Evolutionary conservation across 441 rosid genomes (phyloP), one percentile per base, ranked within the genome.

Genomic region (Populus hybrid): DNA sequence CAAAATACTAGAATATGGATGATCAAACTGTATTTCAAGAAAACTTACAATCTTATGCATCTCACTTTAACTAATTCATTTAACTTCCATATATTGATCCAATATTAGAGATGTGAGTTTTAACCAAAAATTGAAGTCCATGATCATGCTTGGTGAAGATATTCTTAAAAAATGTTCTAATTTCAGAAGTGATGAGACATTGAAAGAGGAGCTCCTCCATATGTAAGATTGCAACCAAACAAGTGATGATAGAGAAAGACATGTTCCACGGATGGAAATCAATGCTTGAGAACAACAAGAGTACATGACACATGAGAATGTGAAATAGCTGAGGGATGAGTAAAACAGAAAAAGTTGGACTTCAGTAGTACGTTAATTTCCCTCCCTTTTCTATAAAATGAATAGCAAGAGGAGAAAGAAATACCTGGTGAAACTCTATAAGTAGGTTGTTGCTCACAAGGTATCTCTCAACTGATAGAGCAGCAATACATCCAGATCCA

Each of bases 401-500:
- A 12, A 14, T 45, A 45, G 1, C 7, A 14, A 12, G 20, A 14
- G 20, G 18, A 45, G 20, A 45, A 12, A 14, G 6, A 45, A 50
- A 42, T 87, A 91, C 99, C 97, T 95, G 99, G 83, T 94, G 99
- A 82, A 95, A 95, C 83, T 95, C 98, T 33, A 95, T 83, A 69
- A 94, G 97, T 76, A 95, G 92, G 86, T 91, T 74, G 87, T 90
- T 95, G 78, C 89, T 79, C 73, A 87, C 94, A 80, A 94, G 99
- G 88, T 91, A 95, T 86, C 99, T 89, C 90, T 95, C 99, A 53
- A 89, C 98, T 28, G 97, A 95, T 80, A 95, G 86, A 75, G 99
- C 97, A 84, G 98, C 98, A 69, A 94, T 83, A 84, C 99, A 95
- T 84, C 98, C 98, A 68, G 99, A 92, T 78, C 99, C 97, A 80